Conservation (phyloP, 1,284 basidiomycete genomes). For the Pseudozyma sp. region DNA sequence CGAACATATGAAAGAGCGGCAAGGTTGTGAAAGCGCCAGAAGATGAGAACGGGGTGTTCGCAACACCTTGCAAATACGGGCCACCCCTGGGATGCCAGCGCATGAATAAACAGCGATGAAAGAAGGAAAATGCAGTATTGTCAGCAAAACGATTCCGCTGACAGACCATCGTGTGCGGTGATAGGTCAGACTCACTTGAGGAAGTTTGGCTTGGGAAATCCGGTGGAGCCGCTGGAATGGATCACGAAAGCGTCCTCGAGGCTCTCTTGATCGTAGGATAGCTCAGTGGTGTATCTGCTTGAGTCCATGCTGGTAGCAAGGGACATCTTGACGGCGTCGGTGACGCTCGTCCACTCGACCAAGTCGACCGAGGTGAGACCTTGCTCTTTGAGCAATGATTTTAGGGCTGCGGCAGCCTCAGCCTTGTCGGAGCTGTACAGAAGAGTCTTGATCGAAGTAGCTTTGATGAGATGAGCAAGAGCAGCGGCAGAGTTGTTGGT, state of each 20-base stretch:
- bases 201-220: slow-evolving; percentile 35
- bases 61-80: no score
- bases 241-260: slow-evolving; percentile 5
- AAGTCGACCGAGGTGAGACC: neutral
- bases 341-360: neutral
- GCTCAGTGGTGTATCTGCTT: neutral
- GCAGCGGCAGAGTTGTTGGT: slow-evolving; percentile 40
- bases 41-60: neutral
- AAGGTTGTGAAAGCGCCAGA: slow-evolving; percentile 4
- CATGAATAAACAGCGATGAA: no score
- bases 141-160: no score
- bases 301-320: neutral
- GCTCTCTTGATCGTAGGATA: slow-evolving; percentile 9
- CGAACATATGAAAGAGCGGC: slow-evolving; percentile 38
- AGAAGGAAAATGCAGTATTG: neutral
- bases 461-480: slow-evolving; percentile 33
- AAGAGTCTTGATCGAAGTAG: slow-evolving; percentile 4
- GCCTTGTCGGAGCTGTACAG: slow-evolving; percentile 12
- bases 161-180: no score
- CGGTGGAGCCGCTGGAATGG: slow-evolving; percentile 43
- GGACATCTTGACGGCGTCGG: neutral
- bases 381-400: neutral
- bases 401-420: neutral
- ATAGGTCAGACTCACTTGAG: neutral
- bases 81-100: neutral